Conservation (phyloP, 1,284 basidiomycete genomes). For the Leccinum angustisporum region DNA sequence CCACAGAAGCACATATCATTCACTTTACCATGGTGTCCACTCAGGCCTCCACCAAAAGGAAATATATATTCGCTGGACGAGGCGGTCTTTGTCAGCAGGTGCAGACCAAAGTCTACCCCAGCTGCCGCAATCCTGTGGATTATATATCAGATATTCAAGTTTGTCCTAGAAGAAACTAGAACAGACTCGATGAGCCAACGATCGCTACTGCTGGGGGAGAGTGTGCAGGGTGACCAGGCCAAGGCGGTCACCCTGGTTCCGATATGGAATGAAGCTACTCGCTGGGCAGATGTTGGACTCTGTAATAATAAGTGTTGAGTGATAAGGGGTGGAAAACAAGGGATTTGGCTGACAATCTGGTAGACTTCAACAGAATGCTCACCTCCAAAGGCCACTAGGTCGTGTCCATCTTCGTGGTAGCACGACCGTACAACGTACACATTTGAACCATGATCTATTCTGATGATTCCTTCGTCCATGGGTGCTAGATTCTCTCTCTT, state of each 20-base stretch:
- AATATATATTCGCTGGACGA: constrained; percentile 54
- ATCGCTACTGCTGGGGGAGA: constrained; percentile 63
- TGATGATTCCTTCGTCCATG: constrained; percentile 48
- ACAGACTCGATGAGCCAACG: constrained; percentile 72
- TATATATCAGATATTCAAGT: constrained; percentile 3
- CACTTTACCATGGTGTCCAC: constrained; percentile 71
- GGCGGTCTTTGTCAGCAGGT: constrained; percentile 60
- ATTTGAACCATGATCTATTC: constrained; percentile 54
- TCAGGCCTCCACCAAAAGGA: constrained; percentile 72
- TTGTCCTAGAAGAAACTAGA: background rate
- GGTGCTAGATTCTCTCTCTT: background rate
- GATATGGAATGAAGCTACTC: constrained; percentile 69
- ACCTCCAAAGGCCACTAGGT: constrained; percentile 70
- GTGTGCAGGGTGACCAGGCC: constrained; percentile 71
- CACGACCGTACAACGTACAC: constrained; percentile 64
- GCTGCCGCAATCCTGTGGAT: constrained; percentile 61
- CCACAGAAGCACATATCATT: constrained; percentile 78
- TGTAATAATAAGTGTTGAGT: constrained; percentile 24
- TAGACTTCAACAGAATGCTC: constrained; percentile 70
- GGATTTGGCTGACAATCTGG: constrained; percentile 48
- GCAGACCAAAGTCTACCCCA: constrained; percentile 64
- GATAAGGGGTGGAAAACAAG: constrained; percentile 6
- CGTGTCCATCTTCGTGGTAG: constrained; percentile 58
- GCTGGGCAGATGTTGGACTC: constrained; percentile 42
- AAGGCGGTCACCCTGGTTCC: constrained; percentile 70